These are phyloP conservation scores for Dryas alaskensis DNA, from an alignment of 306 rosid genomes.

Conservation along the genomic window DNA sequence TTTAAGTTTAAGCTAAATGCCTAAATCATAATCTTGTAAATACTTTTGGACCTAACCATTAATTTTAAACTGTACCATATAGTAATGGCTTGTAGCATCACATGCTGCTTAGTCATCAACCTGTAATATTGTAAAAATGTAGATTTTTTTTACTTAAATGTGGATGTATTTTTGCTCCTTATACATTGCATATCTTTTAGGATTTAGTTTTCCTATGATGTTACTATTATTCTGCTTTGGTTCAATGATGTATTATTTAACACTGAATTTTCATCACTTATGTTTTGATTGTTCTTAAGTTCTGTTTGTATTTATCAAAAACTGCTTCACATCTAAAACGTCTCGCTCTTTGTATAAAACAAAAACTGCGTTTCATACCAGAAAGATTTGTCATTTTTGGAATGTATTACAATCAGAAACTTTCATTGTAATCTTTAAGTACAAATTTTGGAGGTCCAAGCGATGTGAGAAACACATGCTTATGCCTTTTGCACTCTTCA, in stretches of 20 bases:
- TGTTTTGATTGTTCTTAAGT: not conserved
- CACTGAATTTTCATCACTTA: not conserved
- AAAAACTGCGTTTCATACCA: not conserved
- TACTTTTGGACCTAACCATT: not conserved
- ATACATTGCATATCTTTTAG: not conserved
- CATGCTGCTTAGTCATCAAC: not conserved
- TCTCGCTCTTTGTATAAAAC: not conserved
- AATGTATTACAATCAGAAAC: not conserved
- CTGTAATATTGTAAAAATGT: not conserved
- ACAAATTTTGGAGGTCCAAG: not conserved
- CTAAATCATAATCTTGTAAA: not conserved
- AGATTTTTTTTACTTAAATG: no score
- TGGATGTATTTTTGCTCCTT: not conserved
- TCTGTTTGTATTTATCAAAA: not conserved
- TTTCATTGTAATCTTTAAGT: not conserved
- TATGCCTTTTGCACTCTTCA: conserved; percentile 8
- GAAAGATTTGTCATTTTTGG: not conserved
- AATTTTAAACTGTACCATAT: not conserved
- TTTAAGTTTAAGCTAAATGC: not conserved
- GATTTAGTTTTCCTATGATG: not conserved
- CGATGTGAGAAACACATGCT: not conserved
- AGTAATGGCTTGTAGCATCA: not conserved
- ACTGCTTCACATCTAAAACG: not conserved
- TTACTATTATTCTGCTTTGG: not conserved
- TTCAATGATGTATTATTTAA: not conserved